Evolutionary conservation across 345 rosid genomes (phyloP), one percentile per base, ranked within the genome.

Genomic region (Eutrema heterophyllum): DNA sequence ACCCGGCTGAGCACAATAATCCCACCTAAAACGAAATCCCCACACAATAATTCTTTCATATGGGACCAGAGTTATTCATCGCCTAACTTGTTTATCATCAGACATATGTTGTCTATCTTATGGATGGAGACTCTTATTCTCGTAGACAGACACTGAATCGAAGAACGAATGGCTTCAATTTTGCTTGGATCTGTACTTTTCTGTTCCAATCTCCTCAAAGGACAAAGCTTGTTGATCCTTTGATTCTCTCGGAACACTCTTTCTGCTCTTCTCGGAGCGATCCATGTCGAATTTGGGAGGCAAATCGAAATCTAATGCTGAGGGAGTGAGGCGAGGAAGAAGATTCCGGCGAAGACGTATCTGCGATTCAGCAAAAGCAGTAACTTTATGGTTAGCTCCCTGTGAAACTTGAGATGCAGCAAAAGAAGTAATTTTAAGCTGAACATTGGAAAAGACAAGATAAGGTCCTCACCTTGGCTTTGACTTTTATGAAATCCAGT

Each of bases 401-500:
- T 0, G 57, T 32, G 9, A 33, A 15, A 27, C 30, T 46, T 60
- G 46, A 50, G 35, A 66, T 68, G 61, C 16, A 72, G 39, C 36
- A 53, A 33, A 62, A 32, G 35, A 9, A 53, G 27, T 40, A 15
- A 49, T 3, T 26, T 9, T 18, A 58, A 33, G 10, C 26, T 30
- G 53, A 9, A n/a, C 64, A 75, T 33, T 41, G 40, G 30, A 59
- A 27, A 38, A 50, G 30, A 61, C 38, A 67, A 10, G 45, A 39
- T 16, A 72, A 51, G 11, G 58, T 40, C 29, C 82, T 87, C 70
- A 96, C 99, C 99, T 90, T 96, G 75, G 66, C 80, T 82, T 87
- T 92, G 14, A 92, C 93, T 82, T 90, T 95, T 72, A 84, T 90
- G 86, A 95, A 95, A 80, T 95, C 99, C 67, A 92, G 86, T 68